Base-by-base conservation (phyloP, 345 rosid genomes). In the Reutealis trisperma region DNA sequence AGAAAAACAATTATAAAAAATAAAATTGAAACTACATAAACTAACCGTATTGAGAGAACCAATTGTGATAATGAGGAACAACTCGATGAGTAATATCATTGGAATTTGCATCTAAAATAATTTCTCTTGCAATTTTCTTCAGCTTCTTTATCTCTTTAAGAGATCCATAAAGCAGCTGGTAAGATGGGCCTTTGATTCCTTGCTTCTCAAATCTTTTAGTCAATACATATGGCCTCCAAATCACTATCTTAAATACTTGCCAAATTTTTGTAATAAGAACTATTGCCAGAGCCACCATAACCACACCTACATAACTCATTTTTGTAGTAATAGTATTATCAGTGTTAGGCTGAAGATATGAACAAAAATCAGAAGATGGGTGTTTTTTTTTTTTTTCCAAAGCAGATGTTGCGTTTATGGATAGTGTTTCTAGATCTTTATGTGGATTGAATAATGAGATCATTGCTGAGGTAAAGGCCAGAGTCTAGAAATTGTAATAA, bases 161-260 rank as follows among this genome's bases (percentile, higher is more conserved):
- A 49, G 87, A 84, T 2, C 89, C 89, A 8, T 63, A 57, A 32
- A 82, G 58, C 44, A 81, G 24, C 1, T 44, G 27, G 71, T 83
- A 83, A 2, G 77, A 41, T 19, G 86, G 87, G 3, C 82, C 87
- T 6, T 14, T 42, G 19, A 84, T 44, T 55, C 89, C 87, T 83
- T 82, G 84, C 27, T 78, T 71, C 61, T 70, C 61, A 37, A 86
- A 83, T 19, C 18, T 8, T 61, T 71, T 74, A 6, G 80, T 76
- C 72, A 84, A 18, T 32, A 32, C 72, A 41, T 82, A 64, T 18
- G 87, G 85, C 82, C 85, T 73, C 87, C 87, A 81, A 3, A 77
- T 6, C 25, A 86, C 52, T 69, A 59, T 44, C 64, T 41, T 62
- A 12, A 73, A 55, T 42, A 71, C 63, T 62, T 34, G 57, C 60